Evolutionary conservation across 2,329 filamentous ascomycete species (phyloP).

Genomic region (Hypoxylon sp.): DNA sequence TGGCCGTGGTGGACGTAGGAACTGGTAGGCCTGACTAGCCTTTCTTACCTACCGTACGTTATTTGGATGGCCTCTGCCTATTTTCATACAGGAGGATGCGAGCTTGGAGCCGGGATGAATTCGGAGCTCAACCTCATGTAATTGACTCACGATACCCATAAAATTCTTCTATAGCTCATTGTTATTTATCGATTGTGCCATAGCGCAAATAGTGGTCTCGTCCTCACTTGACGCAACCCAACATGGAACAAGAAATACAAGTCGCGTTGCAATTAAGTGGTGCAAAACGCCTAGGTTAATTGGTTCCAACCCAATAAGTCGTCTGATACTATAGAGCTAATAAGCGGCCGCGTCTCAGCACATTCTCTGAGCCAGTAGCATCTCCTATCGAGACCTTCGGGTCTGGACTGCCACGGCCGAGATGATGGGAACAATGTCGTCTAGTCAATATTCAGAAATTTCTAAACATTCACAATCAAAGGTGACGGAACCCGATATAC

Average conservation of each 20-base stretch:
- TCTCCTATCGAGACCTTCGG: no score
- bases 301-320: no score
- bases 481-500: slow-evolving; percentile 9
- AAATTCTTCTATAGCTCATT: background rate
- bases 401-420: no score
- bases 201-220: background rate
- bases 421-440: no score
- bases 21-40: slow-evolving; percentile 47
- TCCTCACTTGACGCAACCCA: background rate
- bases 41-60: slow-evolving; percentile 2
- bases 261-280: background rate
- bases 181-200: background rate
- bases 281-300: background rate
- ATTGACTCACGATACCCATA: slow-evolving; percentile 28
- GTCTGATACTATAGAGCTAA: no score
- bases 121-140: background rate
- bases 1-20: slow-evolving; percentile 52
- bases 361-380: no score
- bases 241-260: background rate
- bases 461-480: no score
- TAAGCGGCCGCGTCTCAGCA: no score
- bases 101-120: background rate
- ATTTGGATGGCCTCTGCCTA: background rate
- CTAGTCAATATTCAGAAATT: no score
- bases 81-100: background rate